Base-by-base conservation (phyloP, 164 flowering plant genomes). In the Piper betle region DNA sequence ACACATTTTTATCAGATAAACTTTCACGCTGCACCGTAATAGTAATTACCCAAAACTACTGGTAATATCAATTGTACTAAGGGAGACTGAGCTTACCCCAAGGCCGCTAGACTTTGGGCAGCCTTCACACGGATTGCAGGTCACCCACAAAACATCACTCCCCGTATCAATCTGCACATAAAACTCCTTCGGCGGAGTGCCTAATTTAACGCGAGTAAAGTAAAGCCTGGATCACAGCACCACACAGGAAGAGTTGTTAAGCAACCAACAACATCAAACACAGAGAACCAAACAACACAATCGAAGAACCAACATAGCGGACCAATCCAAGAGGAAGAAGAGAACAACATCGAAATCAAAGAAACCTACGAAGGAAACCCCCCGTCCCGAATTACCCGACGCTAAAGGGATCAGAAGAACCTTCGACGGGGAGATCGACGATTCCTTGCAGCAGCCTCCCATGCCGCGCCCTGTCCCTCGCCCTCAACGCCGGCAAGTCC, bases 91-190 rank as follows among this genome's bases (percentile, higher is more conserved):
- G 52, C 43, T 70, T 82, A 91, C 99, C 37, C 80, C 78, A 52
- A 94, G 95, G 37, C 89, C 97, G 58, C 95, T 94, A 16, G 81
- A 61, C 43, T 41, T 69, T 0, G 99, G 99, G 72, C 99, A 94
- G 59, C 91, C 91, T 62, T 63, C 75, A 74, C 99, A 94, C 37
- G 84, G 69, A 60, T 53, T 70, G 72, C 99, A 94, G 68, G 83
- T 66, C 18, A 94, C 88, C 99, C 99, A 94, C 60, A 91, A 69
- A 19, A 88, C 85, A 73, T 94, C 96, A 66, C 99, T 94, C 74
- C 99, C 99, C 1, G 97, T 88, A 70, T 94, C 99, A 68, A 94
- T 86, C 73, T 94, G 99, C 48, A 94, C 97, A 78, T 71, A 73
- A 71, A 79, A 91, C 52, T 90, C 96, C 61, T 62, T 82, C 39